Evolutionary conservation across 2,329 filamentous ascomycete species (phyloP).

Genomic region (Penicillium sp.): DNA sequence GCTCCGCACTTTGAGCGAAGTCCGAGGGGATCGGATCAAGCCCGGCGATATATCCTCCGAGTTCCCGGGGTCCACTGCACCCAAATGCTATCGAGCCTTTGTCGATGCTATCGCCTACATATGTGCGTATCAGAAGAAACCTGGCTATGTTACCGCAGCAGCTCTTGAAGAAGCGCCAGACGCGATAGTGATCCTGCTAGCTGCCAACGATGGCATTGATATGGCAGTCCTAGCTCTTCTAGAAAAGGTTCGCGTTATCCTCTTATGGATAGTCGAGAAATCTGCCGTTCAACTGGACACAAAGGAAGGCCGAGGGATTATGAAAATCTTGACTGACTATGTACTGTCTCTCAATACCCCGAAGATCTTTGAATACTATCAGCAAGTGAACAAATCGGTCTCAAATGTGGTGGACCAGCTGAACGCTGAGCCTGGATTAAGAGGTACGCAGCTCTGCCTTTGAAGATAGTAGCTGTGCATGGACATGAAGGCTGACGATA

Average conservation of each 20-base stretch:
- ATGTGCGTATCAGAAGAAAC: slow-evolving; percentile 6
- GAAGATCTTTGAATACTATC: not conserved
- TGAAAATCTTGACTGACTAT: not conserved
- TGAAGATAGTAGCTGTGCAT: not conserved
- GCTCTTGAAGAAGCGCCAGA: not conserved
- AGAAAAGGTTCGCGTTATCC: not conserved
- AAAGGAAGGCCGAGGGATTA: not conserved
- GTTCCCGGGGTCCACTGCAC: not conserved
- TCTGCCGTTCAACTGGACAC: not conserved
- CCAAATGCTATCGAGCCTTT: slow-evolving; percentile 1
- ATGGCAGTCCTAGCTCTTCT: not conserved
- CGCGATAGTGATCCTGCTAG: not conserved
- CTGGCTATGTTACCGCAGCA: slow-evolving; percentile 5
- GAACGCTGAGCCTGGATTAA: not conserved
- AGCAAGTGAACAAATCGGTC: not conserved
- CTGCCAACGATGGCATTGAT: not conserved
- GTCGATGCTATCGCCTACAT: slow-evolving; percentile 9
- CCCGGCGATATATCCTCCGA: not conserved
- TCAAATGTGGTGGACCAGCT: not conserved
- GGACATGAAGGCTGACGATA: not conserved
- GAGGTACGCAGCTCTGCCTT: not conserved
- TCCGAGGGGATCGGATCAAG: slow-evolving; percentile 5
- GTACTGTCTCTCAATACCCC: not conserved
- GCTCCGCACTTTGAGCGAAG: slow-evolving; percentile 2
- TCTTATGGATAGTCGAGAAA: not conserved